A percentile compares a stretch with the other conserved stretches of the same genome.
These are phyloP conservation scores for Colletotrichum orchidophilum DNA, from an alignment of 2,329 filamentous ascomycete species.

Conservation along the genomic window DNA sequence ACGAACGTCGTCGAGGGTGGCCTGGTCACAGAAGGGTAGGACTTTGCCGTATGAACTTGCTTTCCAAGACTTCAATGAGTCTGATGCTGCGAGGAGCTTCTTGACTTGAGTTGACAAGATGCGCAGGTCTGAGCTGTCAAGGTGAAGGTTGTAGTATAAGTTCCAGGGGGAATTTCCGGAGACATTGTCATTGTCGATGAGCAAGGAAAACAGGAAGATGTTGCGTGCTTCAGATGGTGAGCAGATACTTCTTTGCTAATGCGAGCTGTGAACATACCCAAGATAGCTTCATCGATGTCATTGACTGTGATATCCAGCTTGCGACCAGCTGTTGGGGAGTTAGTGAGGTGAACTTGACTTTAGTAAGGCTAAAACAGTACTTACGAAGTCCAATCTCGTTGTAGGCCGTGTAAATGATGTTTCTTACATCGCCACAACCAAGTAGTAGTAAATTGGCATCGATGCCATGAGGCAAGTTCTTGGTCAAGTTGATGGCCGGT, in stretches of 20 bases:
- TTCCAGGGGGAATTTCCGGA: conserved; percentile 54
- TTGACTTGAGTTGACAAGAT: conserved; percentile 43
- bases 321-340: conserved; percentile 43
- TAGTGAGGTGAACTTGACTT: conserved; percentile 28
- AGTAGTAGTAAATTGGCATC: conserved; percentile 61
- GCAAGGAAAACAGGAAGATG: conserved; percentile 59
- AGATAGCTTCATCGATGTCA: conserved; percentile 58
- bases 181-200: conserved; percentile 49
- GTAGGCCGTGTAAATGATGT: conserved; percentile 64
- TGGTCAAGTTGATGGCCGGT: conserved; percentile 59
- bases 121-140: conserved; percentile 49
- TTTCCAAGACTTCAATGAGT: conserved; percentile 55
- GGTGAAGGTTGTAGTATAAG: conserved; percentile 63
- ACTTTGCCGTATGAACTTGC: conserved; percentile 51
- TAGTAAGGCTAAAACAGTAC: conserved; percentile 32
- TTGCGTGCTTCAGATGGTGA: conserved; percentile 58
- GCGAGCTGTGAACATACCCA: conserved; percentile 50
- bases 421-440: conserved; percentile 65
- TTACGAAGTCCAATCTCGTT: conserved; percentile 49
- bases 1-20: conserved; percentile 48
- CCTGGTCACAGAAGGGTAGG: conserved; percentile 59
- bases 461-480: conserved; percentile 57
- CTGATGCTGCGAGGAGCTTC: conserved; percentile 51
- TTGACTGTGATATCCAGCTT: conserved; percentile 66
- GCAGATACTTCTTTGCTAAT: neutral